Conservation (phyloP, 495 filamentous ascomycete species). For the Penicillium waksmanii region DNA sequence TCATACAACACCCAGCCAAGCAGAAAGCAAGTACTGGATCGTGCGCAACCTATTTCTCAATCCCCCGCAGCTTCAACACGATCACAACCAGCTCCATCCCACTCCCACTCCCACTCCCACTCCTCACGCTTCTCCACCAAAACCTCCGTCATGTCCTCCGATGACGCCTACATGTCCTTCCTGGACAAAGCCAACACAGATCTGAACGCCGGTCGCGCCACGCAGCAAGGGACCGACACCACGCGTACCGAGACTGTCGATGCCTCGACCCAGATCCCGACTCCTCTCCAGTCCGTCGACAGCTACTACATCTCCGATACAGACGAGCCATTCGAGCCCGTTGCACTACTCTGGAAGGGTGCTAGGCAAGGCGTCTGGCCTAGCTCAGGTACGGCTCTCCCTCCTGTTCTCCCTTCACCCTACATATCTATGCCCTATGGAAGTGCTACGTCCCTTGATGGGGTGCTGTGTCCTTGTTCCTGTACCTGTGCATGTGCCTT, state of each 20-base stretch:
- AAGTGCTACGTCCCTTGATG: not conserved
- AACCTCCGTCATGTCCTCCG: slow-evolving; percentile 64
- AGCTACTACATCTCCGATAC: slow-evolving; percentile 76
- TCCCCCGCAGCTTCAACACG: slow-evolving; percentile 15
- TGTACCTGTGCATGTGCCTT: not conserved
- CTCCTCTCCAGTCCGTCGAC: slow-evolving; percentile 58
- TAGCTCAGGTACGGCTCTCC: slow-evolving; percentile 55
- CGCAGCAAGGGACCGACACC: slow-evolving; percentile 31
- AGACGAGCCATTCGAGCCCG: slow-evolving; percentile 82
- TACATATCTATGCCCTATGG: slow-evolving; percentile 1
- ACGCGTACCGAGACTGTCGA: slow-evolving; percentile 57
- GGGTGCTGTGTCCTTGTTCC: slow-evolving; percentile 1
- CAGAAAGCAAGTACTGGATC: not conserved
- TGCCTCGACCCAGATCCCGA: slow-evolving; percentile 53
- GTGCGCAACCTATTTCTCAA: not conserved
- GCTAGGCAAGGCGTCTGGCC: slow-evolving; percentile 56
- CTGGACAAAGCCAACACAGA: slow-evolving; percentile 82
- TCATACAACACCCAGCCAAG: not conserved
- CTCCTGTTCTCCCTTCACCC: slow-evolving; percentile 8
- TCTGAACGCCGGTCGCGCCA: slow-evolving; percentile 48
- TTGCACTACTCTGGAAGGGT: slow-evolving; percentile 66
- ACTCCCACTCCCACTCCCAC: not conserved
- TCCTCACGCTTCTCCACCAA: slow-evolving; percentile 27
- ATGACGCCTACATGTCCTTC: slow-evolving; percentile 80
- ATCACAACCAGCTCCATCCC: slow-evolving; percentile 2